Base-by-base conservation (phyloP, 1,139 yeast genomes). In the Hansenula lynferdii region DNA sequence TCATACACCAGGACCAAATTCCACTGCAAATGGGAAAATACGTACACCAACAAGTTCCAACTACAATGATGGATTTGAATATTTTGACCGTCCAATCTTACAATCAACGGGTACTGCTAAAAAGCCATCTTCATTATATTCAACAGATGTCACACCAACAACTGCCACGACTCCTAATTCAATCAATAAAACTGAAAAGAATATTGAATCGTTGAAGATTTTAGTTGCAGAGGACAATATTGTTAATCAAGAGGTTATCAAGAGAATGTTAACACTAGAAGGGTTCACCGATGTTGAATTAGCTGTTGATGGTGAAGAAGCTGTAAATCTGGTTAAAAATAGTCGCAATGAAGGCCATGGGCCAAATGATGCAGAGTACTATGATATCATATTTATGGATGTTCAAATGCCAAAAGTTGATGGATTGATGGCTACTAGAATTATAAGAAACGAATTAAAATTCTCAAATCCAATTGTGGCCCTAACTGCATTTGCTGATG, bases 361-460 rank as follows among this genome's bases (percentile, higher is more conserved):
- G n/a, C 33, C 45, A 10, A 42, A 33, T 1, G 34, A 46, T 10
- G 56, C 56, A 8, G 60, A 57, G n/a, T 51, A 59, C 19, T 87
- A 71, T 58, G 92, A 85, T 53, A 63, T 92, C 39, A 77, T 92
- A 8, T 85, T 92, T 55, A 90, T 92, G 97, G 98, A 92, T 62
- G 87, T 92, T 37, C 96, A 89, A 60, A 92, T 92, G 98, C 98
- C 97, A 3, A 80, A 76, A 50, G 72, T 86, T 49, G 95, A 89
- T 58, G 98, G 98, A 2, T 63, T 90, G 32, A 69, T 78, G 24
- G 95, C 97, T 1, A 86, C 97, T 0, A 75, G 69, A 50, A 68
- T 74, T 57, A 85, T 92, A 31, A 70, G 96, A 36, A 65, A 72
- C 23, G 79, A 81, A 36, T 62, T 85, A 40, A 72, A 75, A 5